phyloP scores from a whole-genome alignment of 306 rosid genomes.

The Cicer pinnatifidum region DNA sequence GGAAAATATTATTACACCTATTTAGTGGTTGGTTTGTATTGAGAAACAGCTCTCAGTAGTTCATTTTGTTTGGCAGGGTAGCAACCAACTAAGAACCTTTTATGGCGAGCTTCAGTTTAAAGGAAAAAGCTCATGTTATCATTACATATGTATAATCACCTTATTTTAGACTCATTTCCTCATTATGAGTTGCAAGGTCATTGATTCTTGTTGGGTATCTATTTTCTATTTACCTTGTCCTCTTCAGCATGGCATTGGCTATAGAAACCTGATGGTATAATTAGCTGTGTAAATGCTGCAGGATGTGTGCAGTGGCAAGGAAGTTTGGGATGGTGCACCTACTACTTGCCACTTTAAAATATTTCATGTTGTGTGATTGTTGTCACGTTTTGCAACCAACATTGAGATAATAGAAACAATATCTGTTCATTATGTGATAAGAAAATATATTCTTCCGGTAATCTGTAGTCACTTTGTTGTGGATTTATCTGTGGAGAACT shows the following conservation, averaged over 20 bases:
- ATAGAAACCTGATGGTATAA: slow-evolving; percentile 30
- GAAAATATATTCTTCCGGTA: slow-evolving; percentile 36
- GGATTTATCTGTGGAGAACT: slow-evolving; percentile 36
- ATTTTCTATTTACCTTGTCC: slow-evolving; percentile 41
- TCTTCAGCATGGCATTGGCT: slow-evolving; percentile 37
- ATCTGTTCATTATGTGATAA: slow-evolving; percentile 35
- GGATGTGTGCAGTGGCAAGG: slow-evolving; percentile 29
- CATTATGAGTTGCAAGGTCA: slow-evolving; percentile 47
- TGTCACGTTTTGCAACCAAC: slow-evolving; percentile 42
- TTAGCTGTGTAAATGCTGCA: slow-evolving; percentile 42
- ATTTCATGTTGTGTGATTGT: slow-evolving; percentile 42
- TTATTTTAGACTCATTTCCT: slow-evolving; percentile 36
- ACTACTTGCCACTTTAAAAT: slow-evolving; percentile 29
- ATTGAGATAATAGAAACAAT: slow-evolving; percentile 44
- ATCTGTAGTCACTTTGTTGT: slow-evolving; percentile 20
- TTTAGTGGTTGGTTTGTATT: slow-evolving; percentile 43
- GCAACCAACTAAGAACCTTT: slow-evolving; percentile 23
- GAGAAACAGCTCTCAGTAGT: slow-evolving; percentile 40
- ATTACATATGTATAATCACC: slow-evolving; percentile 14
- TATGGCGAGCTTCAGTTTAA: slow-evolving; percentile 23
- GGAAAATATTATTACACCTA: not conserved
- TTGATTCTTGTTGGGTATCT: slow-evolving; percentile 39
- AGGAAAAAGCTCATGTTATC: slow-evolving; percentile 42
- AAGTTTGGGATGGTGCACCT: slow-evolving; percentile 6
- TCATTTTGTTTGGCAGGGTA: slow-evolving; percentile 46